Percentiles rank a stretch among this genome's conserved stretches.
Evolutionary conservation across 345 rosid genomes (phyloP).

Genomic region (Cardiospermum halicacabum): DNA sequence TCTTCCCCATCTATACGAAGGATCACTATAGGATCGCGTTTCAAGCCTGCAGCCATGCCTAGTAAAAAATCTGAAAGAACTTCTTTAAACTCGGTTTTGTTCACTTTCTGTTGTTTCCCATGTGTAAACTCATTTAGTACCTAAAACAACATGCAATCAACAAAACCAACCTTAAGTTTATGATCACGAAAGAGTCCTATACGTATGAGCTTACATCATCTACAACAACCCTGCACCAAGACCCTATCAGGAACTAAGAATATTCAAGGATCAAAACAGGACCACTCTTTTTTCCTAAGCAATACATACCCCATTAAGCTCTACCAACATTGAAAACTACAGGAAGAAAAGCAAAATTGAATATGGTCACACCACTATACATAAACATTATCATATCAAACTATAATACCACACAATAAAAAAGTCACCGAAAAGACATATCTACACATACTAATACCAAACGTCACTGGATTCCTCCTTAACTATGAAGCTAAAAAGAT

Average conservation of each 20-base stretch:
- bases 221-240: not conserved
- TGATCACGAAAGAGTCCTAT: not conserved
- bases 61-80: constrained; percentile 82
- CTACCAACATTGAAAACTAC: constrained; percentile 6
- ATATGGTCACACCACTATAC: constrained; percentile 4
- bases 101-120: constrained; percentile 77
- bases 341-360: not conserved
- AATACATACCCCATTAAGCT: not conserved
- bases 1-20: constrained; percentile 97
- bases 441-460: constrained; percentile 5
- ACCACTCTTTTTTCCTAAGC: constrained; percentile 4
- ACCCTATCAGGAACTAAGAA: not conserved
- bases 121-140: constrained; percentile 84
- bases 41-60: constrained; percentile 97
- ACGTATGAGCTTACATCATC: not conserved
- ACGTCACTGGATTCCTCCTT: constrained; percentile 24
- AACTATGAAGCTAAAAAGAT: constrained; percentile 1
- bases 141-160: constrained; percentile 26
- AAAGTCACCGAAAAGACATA: constrained; percentile 13
- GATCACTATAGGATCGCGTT: constrained; percentile 90
- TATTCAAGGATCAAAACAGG: not conserved
- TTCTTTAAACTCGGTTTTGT: constrained; percentile 75
- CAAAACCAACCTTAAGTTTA: not conserved
- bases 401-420: not conserved
- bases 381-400: not conserved